Evolutionary conservation across 495 filamentous ascomycete genomes (phyloP).

Genomic region (Platismatia glauca): DNA sequence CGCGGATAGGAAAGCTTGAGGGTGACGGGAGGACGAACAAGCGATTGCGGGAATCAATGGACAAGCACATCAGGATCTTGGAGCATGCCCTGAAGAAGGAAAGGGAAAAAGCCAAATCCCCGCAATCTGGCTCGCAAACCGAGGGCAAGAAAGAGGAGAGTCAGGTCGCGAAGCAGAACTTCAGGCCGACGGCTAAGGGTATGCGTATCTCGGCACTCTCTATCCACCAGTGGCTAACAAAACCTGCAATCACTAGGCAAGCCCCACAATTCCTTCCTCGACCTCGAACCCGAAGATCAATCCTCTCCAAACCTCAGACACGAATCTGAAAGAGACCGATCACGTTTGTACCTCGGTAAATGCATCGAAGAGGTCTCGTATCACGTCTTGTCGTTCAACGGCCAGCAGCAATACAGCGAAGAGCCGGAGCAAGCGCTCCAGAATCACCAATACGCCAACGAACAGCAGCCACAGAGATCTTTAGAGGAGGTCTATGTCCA

Average conservation of each 20-base stretch:
- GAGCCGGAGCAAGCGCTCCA: conserved; percentile 37
- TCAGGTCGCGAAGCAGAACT: conserved; percentile 37
- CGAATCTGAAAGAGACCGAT: conserved; percentile 44
- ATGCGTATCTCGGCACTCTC: conserved; percentile 11
- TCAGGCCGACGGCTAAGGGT: conserved; percentile 36
- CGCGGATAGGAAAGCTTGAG: conserved; percentile 89
- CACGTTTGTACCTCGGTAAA: conserved; percentile 44
- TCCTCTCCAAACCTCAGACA: conserved; percentile 49
- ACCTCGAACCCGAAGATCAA: conserved; percentile 43
- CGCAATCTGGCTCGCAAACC: conserved; percentile 27
- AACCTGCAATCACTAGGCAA: conserved; percentile 28
- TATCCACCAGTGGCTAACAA: conserved; percentile 11
- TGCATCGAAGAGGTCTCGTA: conserved; percentile 47
- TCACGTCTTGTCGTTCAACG: conserved; percentile 44
- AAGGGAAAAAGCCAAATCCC: conserved; percentile 41
- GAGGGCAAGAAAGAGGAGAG: conserved; percentile 42
- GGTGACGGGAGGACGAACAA: conserved; percentile 79
- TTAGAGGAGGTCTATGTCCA: conserved; percentile 44
- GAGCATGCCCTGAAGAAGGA: conserved; percentile 83
- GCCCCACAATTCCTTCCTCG: conserved; percentile 34
- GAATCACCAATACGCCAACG: conserved; percentile 36
- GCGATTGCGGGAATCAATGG: conserved; percentile 74
- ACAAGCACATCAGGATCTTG: conserved; percentile 82
- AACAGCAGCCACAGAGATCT: conserved; percentile 39
- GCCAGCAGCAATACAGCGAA: conserved; percentile 30